Percentiles rank a stretch among this genome's conserved stretches.
phyloP scores from a whole-genome alignment of 306 rosid genomes.

The Vicia villosa region DNA sequence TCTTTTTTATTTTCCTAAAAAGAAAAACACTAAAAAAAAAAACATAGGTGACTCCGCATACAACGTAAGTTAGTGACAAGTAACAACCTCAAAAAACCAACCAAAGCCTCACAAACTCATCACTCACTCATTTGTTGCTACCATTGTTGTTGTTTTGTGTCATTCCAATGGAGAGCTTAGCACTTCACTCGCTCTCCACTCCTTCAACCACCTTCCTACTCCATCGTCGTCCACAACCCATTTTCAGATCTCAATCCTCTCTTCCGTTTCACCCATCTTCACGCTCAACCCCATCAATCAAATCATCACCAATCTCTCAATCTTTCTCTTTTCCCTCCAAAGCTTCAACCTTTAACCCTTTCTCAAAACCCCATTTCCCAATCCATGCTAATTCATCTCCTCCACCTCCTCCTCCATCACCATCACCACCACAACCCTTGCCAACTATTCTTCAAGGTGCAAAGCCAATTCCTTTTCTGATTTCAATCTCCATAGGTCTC shows the following conservation, averaged over 20 bases:
- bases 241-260: slow-evolving; percentile 42
- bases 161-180: slow-evolving; percentile 55
- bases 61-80: background rate
- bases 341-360: slow-evolving; percentile 36
- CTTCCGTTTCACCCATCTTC: slow-evolving; percentile 25
- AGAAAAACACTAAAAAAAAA: background rate
- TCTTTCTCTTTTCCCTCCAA: slow-evolving; percentile 36
- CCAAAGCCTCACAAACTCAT: background rate
- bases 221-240: slow-evolving; percentile 40
- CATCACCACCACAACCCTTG: background rate
- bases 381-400: slow-evolving; percentile 48
- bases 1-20: background rate
- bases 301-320: slow-evolving; percentile 39
- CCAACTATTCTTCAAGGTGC: slow-evolving; percentile 51
- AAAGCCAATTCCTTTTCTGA: slow-evolving; percentile 60
- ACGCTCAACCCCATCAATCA: slow-evolving; percentile 42
- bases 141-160: background rate
- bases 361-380: slow-evolving; percentile 42
- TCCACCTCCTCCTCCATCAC: background rate
- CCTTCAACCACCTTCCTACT: slow-evolving; percentile 45
- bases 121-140: background rate
- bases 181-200: slow-evolving; percentile 49
- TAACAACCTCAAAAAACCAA: slow-evolving; percentile 11
- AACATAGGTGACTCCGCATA: slow-evolving; percentile 20
- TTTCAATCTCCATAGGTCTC: slow-evolving; percentile 67